Conservation (phyloP, 495 filamentous ascomycete species). For the Xylaria scruposa region DNA sequence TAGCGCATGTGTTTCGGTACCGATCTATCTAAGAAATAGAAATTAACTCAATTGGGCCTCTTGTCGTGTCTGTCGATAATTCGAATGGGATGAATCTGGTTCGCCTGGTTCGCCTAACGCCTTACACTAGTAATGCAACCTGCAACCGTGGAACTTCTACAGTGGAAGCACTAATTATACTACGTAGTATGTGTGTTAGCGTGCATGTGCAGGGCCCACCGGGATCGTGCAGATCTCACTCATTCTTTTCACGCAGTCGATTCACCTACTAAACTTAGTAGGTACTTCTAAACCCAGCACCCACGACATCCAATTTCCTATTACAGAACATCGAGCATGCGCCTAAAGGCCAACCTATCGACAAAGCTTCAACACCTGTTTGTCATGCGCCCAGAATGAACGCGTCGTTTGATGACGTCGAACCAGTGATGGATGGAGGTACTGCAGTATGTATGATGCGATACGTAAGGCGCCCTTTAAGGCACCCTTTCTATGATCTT, state of each 20-base stretch:
- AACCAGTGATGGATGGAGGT: neutral
- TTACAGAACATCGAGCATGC: neutral
- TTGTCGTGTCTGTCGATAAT: neutral
- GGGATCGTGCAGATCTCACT: neutral
- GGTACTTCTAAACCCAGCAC: neutral
- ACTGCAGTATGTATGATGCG: neutral
- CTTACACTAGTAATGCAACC: neutral
- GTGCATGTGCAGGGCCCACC: conserved; percentile 5
- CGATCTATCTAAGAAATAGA: neutral
- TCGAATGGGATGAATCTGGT: neutral
- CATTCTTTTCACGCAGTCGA: neutral
- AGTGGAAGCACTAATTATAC: too few species aligned
- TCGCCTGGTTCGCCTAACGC: conserved; percentile 16
- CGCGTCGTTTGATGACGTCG: neutral
- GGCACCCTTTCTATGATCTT: neutral
- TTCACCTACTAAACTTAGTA: neutral
- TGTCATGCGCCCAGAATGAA: neutral
- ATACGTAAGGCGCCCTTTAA: conserved; percentile 1
- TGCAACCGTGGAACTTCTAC: too few species aligned
- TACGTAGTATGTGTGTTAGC: neutral
- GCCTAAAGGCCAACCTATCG: neutral
- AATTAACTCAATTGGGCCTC: neutral
- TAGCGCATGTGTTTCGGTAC: too few species aligned
- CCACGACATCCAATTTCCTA: neutral
- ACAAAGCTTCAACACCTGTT: neutral